Percentiles rank a stretch among this genome's conserved stretches.
These are phyloP conservation scores for Penicillium brevicompactum DNA, from an alignment of 2,329 filamentous ascomycete genomes.

Conservation along the genomic window DNA sequence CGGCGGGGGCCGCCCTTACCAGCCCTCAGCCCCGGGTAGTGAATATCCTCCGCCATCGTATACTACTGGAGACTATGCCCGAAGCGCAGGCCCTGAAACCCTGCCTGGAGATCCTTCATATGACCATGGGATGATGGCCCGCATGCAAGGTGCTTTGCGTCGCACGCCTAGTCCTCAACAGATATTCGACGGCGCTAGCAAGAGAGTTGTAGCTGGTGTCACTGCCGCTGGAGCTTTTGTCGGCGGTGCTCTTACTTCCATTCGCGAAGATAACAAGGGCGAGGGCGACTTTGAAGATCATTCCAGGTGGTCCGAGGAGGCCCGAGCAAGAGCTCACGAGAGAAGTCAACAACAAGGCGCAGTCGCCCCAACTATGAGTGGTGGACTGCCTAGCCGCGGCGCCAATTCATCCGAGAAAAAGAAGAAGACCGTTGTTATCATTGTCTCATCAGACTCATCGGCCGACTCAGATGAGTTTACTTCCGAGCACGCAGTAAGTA, in stretches of 20 bases:
- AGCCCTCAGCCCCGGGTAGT: constrained; percentile 26
- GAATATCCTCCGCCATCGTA: constrained; percentile 32
- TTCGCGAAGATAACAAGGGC: constrained; percentile 78
- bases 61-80: constrained; percentile 33
- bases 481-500: constrained; percentile 79
- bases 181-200: constrained; percentile 80
- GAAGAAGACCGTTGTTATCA: constrained; percentile 80
- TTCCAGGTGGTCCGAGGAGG: constrained; percentile 90
- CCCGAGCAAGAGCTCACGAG: constrained; percentile 62
- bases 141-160: constrained; percentile 78
- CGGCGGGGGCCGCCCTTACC: constrained; percentile 23
- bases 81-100: constrained; percentile 37
- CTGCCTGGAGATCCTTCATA: constrained; percentile 41
- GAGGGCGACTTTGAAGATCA: constrained; percentile 80
- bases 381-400: constrained; percentile 34
- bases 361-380: constrained; percentile 30
- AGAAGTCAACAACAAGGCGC: constrained; percentile 32
- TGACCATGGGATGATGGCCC: constrained; percentile 66
- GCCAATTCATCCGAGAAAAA: constrained; percentile 46
- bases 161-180: constrained; percentile 86
- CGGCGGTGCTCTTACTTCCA: constrained; percentile 78
- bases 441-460: constrained; percentile 72
- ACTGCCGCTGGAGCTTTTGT: constrained; percentile 81
- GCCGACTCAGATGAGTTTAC: constrained; percentile 60
- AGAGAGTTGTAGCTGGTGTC: constrained; percentile 77